These are phyloP conservation scores for Boletus huronensis DNA, from an alignment of 768 basidiomycete species.

Conservation along the genomic window DNA sequence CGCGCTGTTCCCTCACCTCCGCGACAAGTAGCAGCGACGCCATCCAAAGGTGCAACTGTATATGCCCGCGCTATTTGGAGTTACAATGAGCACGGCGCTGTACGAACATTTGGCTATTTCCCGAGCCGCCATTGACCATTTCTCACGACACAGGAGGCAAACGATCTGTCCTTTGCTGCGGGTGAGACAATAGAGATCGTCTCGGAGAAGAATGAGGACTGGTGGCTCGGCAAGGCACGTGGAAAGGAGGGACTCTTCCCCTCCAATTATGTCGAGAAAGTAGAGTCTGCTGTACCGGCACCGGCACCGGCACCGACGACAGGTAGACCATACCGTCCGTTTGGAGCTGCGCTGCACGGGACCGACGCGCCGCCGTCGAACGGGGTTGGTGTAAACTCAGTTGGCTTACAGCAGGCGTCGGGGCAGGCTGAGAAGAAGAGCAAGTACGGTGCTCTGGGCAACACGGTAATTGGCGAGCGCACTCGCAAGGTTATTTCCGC, in stretches of 20 bases:
- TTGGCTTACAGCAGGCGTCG: conserved; percentile 28
- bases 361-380: conserved; percentile 30
- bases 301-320: neutral
- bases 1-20: conserved; percentile 21
- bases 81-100: conserved; percentile 59
- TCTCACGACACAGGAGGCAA: conserved; percentile 52
- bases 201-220: conserved; percentile 78
- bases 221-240: conserved; percentile 75
- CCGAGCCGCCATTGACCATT: conserved; percentile 1
- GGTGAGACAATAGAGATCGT: conserved; percentile 80
- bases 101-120: conserved; percentile 25
- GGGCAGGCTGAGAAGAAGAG: conserved; percentile 47
- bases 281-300: conserved; percentile 21
- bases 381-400: conserved; percentile 26
- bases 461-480: conserved; percentile 43
- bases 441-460: conserved; percentile 54
- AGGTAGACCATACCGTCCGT: conserved; percentile 33
- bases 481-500: conserved; percentile 11
- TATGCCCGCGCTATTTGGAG: conserved; percentile 60
- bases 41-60: conserved; percentile 8
- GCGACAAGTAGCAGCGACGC: conserved; percentile 2
- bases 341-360: conserved; percentile 37
- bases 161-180: conserved; percentile 73
- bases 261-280: conserved; percentile 65
- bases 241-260: conserved; percentile 77